A percentile compares a stretch with the other conserved stretches of the same genome.
phyloP scores from a whole-genome alignment of 2,329 filamentous ascomycete genomes.

The Verticillium tricorpus region DNA sequence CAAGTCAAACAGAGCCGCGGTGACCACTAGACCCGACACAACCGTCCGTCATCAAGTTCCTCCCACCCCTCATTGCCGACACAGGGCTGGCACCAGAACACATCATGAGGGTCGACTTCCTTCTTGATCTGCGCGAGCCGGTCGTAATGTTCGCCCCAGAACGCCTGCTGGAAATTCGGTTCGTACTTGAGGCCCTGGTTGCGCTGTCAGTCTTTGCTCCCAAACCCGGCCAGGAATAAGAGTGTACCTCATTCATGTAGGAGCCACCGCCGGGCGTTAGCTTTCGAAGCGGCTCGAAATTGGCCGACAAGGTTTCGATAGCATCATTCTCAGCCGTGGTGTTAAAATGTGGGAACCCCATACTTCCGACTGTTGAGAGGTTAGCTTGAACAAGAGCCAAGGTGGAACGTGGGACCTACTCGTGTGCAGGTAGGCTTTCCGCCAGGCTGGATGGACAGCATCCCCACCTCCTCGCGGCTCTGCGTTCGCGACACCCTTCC shows the following conservation, averaged over 20 bases:
- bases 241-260: slow-evolving; percentile 15
- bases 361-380: slow-evolving; percentile 20
- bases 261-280: slow-evolving; percentile 14
- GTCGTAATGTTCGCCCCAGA: slow-evolving; percentile 14
- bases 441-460: slow-evolving; percentile 46
- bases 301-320: slow-evolving; percentile 18
- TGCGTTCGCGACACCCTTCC: slow-evolving; percentile 38
- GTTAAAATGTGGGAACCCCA: slow-evolving; percentile 26
- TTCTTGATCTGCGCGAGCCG: slow-evolving; percentile 13
- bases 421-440: slow-evolving; percentile 30
- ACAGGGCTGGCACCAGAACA: slow-evolving; percentile 14
- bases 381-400: slow-evolving; percentile 4
- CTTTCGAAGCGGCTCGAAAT: slow-evolving; percentile 28
- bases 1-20: neutral
- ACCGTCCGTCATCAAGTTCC: slow-evolving; percentile 7
- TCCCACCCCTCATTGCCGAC: slow-evolving; percentile 14
- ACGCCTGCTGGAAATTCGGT: slow-evolving; percentile 14
- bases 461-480: slow-evolving; percentile 36
- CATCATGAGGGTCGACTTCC: slow-evolving; percentile 10
- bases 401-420: slow-evolving; percentile 25
- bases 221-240: slow-evolving; percentile 1
- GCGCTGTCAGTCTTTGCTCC: neutral
- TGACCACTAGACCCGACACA: neutral
- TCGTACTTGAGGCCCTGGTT: slow-evolving; percentile 7
- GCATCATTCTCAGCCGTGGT: slow-evolving; percentile 20